Percentiles rank a stretch among this genome's conserved stretches.
These are phyloP conservation scores for Eucalyptus rudis DNA, from an alignment of 345 rosid genomes.

Conservation along the genomic window DNA sequence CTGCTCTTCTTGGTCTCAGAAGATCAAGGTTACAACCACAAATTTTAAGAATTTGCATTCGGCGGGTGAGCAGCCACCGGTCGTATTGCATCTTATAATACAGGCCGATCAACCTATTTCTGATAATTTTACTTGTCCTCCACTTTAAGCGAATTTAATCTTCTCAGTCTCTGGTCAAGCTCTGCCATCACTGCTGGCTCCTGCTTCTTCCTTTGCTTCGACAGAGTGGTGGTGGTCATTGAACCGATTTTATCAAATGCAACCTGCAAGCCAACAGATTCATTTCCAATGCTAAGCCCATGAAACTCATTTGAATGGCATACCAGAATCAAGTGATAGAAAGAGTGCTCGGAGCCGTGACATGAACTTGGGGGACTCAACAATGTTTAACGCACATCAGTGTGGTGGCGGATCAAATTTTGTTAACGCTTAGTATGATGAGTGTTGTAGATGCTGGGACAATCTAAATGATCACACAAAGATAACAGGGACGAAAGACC, in stretches of 20 bases:
- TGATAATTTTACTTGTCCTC: conserved; percentile 20
- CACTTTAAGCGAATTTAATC: conserved; percentile 60
- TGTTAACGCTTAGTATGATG: not conserved
- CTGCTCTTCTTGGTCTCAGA: not conserved
- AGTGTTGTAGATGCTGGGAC: not conserved
- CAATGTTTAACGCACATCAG: not conserved
- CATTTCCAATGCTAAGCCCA: not conserved
- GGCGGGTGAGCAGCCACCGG: not conserved
- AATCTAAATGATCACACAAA: not conserved
- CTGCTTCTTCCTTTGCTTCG: conserved; percentile 95
- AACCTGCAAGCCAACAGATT: conserved; percentile 30
- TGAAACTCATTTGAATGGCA: not conserved
- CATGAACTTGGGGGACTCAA: not conserved
- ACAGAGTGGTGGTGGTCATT: conserved; percentile 86
- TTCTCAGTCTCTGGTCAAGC: conserved; percentile 80
- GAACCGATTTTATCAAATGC: conserved; percentile 90
- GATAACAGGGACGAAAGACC: not conserved
- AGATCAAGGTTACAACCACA: not conserved
- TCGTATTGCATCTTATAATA: not conserved
- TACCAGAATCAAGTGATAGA: not conserved
- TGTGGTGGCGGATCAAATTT: not conserved
- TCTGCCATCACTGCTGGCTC: conserved; percentile 98
- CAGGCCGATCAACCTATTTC: not conserved
- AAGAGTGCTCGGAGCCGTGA: not conserved
- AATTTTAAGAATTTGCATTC: not conserved